Evolutionary conservation across 2,329 filamentous ascomycete species (phyloP), one percentile per base, ranked within the genome.

Genomic region (Fusarium sp.): DNA sequence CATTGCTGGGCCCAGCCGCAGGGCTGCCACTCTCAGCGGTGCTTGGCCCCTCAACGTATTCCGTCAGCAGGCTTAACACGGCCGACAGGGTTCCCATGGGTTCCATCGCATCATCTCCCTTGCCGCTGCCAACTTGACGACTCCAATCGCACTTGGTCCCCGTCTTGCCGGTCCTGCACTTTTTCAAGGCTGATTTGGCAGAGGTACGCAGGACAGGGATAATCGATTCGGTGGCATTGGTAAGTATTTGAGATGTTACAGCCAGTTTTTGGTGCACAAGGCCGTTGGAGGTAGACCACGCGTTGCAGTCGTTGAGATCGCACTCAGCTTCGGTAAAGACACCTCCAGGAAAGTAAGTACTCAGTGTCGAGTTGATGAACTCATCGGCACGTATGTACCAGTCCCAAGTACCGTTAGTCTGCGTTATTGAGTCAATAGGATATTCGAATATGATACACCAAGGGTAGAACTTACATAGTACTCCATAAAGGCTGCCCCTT

Each of bases 241-340:
- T 91, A 1, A 89, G 90, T 12, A 93, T 59, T 68, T 91, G 84
- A 4, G 87, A 86, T 1, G 87, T 84, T 30, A 86, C 83, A 3
- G 88, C 84, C 73, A 93, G 82, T 89, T 90, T 92, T 36, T 89
- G 86, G 66, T 89, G 85, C 27, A 92, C 82, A 60, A 90, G 89
- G 28, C 90, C 91, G 79, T 93, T 93, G 86, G 91, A 94, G 2
- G 88, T 88, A 66, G 87, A 79, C 82, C 93, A 91, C 73, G 95
- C 93, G 31, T 86, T 83, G 82, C 93, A 95, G 12, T 81, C 85
- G 9, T 73, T 79, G 2, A 83, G 79, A 27, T 73, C 72, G 79
- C 93, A 95, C 3, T 89, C 82, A 2, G 88, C 78, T 78, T 95
- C 93, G 56, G 83, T 88, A 70, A 92, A 89, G 65, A 91, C 82